A percentile compares a stretch with the other conserved stretches of the same genome.
Conservation (phyloP, 768 basidiomycete species). For the Serendipita indica region DNA sequence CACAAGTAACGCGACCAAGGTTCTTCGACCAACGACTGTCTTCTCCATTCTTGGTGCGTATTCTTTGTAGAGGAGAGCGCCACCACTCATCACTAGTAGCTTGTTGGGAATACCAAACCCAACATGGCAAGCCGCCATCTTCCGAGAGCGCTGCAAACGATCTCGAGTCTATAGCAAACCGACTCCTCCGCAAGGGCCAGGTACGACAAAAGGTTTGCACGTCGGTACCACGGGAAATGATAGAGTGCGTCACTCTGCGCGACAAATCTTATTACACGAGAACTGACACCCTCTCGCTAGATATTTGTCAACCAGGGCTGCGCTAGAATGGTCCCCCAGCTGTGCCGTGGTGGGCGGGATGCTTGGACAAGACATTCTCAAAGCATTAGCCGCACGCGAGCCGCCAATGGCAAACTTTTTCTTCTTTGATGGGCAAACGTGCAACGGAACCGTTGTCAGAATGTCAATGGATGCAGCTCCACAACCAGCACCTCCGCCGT, state of each 20-base stretch:
- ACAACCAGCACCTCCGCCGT: background rate
- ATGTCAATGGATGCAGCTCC: conserved; percentile 10
- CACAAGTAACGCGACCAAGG: conserved; percentile 64
- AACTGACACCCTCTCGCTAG: conserved; percentile 27
- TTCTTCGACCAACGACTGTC: conserved; percentile 58
- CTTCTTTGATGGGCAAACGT: conserved; percentile 70
- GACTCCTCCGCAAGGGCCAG: conserved; percentile 42
- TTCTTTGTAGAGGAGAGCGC: background rate
- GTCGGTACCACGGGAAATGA: conserved; percentile 39
- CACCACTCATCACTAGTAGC: conserved; percentile 30
- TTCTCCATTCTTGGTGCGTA: conserved; percentile 57
- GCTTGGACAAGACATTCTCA: conserved; percentile 87
- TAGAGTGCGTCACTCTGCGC: conserved; percentile 39
- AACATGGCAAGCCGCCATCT: conserved; percentile 45
- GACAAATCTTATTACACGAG: background rate
- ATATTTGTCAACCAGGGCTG: conserved; percentile 49
- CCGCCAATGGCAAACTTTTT: conserved; percentile 89
- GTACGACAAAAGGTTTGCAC: conserved; percentile 56
- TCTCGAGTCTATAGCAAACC: conserved; percentile 49
- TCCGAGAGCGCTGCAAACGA: conserved; percentile 34
- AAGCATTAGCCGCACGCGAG: conserved; percentile 79
- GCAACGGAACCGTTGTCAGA: conserved; percentile 45
- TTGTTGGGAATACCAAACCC: conserved; percentile 66
- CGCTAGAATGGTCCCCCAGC: conserved; percentile 79
- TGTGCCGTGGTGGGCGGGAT: conserved; percentile 93